Percentiles rank a stretch among this genome's conserved stretches.
These are phyloP conservation scores for Cladophialophora yegresii DNA, from an alignment of 2,329 filamentous ascomycete genomes.

Conservation along the genomic window DNA sequence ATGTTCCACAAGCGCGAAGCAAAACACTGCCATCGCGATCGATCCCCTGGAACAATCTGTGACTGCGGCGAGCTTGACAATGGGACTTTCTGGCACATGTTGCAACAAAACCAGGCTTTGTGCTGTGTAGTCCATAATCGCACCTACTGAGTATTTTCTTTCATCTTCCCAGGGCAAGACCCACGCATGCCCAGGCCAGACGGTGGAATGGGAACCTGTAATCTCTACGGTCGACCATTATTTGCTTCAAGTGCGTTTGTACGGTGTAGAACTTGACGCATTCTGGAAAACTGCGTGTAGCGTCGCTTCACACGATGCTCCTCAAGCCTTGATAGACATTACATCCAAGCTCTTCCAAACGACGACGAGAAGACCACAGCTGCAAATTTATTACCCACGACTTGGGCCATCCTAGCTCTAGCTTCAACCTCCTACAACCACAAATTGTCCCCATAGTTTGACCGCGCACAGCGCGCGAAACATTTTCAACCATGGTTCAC, in stretches of 20 bases:
- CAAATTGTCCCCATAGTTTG: conserved; percentile 14
- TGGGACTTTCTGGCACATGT: not conserved
- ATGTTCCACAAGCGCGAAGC: not conserved
- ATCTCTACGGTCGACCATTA: not conserved
- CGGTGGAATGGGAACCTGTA: not conserved
- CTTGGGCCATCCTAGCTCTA: not conserved
- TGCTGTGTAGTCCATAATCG: not conserved
- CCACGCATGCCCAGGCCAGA: too few relatives aligned
- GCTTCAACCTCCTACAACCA: conserved; percentile 9
- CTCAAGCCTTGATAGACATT: not conserved
- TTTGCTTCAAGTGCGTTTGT: not conserved
- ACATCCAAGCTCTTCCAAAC: conserved; percentile 15
- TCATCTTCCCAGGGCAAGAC: not conserved
- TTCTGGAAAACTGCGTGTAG: not conserved
- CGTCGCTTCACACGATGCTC: not conserved
- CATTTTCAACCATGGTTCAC: conserved; percentile 48
- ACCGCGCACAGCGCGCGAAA: conserved; percentile 22
- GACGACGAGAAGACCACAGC: conserved; percentile 6
- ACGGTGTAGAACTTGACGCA: not conserved
- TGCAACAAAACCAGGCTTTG: not conserved
- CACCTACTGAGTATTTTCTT: not conserved
- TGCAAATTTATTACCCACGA: not conserved
- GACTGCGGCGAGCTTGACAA: not conserved
- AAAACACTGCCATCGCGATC: not conserved
- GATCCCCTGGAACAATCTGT: not conserved